Evolutionary conservation across 345 rosid species (phyloP).

Genomic region (Citrus inodora): DNA sequence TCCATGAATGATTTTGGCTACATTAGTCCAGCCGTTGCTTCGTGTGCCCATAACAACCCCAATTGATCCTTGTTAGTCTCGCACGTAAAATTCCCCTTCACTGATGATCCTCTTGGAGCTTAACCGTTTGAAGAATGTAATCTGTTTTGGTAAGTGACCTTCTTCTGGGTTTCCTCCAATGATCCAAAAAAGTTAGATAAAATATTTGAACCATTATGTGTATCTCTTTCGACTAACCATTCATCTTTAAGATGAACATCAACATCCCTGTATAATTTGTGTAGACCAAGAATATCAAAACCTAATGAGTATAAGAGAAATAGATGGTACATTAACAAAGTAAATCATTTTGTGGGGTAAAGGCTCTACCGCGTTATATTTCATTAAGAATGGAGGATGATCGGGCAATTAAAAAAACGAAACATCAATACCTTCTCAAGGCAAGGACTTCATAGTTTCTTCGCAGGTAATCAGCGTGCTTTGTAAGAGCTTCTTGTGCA

Average conservation of each 20-base stretch:
- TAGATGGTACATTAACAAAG: not conserved
- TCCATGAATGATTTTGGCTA: not conserved
- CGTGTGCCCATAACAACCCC: not conserved
- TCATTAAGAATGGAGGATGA: not conserved
- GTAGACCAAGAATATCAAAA: slow-evolving; percentile 1
- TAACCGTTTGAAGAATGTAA: slow-evolving; percentile 25
- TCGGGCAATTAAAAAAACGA: not conserved
- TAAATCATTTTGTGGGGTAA: not conserved
- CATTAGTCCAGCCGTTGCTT: not conserved
- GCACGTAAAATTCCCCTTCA: not conserved
- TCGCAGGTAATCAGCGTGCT: slow-evolving; percentile 74
- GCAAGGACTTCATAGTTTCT: slow-evolving; percentile 88
- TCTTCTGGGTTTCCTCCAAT: slow-evolving; percentile 29
- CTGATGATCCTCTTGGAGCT: not conserved
- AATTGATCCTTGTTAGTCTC: not conserved
- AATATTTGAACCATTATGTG: slow-evolving; percentile 50
- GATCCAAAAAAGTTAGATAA: slow-evolving; percentile 44
- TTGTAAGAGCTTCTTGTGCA: slow-evolving; percentile 85
- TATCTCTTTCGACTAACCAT: slow-evolving; percentile 66
- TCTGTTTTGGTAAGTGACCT: slow-evolving; percentile 15
- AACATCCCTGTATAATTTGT: slow-evolving; percentile 53
- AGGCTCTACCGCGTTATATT: not conserved
- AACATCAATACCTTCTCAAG: slow-evolving; percentile 51
- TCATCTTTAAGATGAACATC: slow-evolving; percentile 70
- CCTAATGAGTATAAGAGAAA: slow-evolving; percentile 2